Percentiles rank a stretch among this genome's conserved stretches.
phyloP scores from a whole-genome alignment of 257 asterid species.

The Solanum pinnatisectum region DNA sequence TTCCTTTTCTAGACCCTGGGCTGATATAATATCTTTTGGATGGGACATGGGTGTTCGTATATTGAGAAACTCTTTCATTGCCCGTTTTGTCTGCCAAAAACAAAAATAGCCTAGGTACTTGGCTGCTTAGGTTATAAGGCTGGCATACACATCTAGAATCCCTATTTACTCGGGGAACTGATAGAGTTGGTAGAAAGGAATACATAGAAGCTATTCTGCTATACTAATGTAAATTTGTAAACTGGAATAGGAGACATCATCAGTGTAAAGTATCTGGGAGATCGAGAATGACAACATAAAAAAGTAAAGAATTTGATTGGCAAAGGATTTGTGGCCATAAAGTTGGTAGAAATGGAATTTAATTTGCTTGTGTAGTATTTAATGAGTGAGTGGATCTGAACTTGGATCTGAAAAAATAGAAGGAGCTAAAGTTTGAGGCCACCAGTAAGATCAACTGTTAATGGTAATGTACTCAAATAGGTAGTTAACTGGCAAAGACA shows the following conservation, averaged over 20 bases:
- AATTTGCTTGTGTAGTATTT: neutral
- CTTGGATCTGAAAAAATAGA: neutral
- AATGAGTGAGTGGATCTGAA: neutral
- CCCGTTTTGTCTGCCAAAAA: neutral
- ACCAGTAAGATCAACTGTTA: neutral
- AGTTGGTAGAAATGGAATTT: neutral
- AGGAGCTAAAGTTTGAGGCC: neutral
- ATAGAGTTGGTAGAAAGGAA: neutral
- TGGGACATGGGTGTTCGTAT: neutral
- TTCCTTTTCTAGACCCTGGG: neutral
- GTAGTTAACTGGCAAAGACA: neutral
- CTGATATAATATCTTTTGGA: neutral
- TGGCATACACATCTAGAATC: neutral
- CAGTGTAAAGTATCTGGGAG: neutral
- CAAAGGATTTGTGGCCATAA: neutral
- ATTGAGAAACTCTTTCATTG: neutral
- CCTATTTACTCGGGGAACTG: neutral
- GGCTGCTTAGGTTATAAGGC: neutral
- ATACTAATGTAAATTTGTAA: neutral
- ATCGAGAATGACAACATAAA: neutral
- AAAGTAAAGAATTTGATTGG: neutral
- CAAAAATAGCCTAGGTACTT: neutral
- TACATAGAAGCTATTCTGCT: neutral
- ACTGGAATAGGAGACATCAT: neutral
- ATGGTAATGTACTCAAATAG: neutral